Evolutionary conservation across 2,329 filamentous ascomycete genomes (phyloP).

Genomic region (Camillea tinctor): DNA sequence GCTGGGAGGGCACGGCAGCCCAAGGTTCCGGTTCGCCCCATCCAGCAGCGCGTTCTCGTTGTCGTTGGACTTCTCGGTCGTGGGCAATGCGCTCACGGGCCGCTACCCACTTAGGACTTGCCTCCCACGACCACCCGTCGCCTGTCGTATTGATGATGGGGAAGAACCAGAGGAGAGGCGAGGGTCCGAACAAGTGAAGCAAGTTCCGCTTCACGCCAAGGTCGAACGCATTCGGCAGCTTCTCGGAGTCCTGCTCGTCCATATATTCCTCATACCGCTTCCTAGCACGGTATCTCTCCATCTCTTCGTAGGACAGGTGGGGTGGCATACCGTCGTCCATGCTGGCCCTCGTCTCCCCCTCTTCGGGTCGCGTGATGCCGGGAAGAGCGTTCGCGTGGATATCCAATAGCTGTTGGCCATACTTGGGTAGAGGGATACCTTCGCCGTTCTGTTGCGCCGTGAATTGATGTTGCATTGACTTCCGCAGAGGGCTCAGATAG

Average conservation of each 20-base stretch:
- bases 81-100: constrained; percentile 62
- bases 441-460: constrained; percentile 53
- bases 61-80: constrained; percentile 59
- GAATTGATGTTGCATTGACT: constrained; percentile 65
- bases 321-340: constrained; percentile 33
- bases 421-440: constrained; percentile 52
- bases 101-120: constrained; percentile 74
- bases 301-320: constrained; percentile 53
- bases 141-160: constrained; percentile 84
- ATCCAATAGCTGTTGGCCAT: constrained; percentile 74
- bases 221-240: constrained; percentile 91
- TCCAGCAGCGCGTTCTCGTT: constrained; percentile 64
- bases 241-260: constrained; percentile 83
- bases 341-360: constrained; percentile 64
- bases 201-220: constrained; percentile 81
- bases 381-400: constrained; percentile 80
- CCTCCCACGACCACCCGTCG: constrained; percentile 93
- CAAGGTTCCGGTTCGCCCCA: constrained; percentile 53
- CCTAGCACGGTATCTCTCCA: constrained; percentile 54
- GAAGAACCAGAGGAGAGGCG: constrained; percentile 70
- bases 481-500: constrained; percentile 79
- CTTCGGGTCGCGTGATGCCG: constrained; percentile 76
- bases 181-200: constrained; percentile 75
- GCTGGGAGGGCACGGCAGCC: constrained; percentile 19
- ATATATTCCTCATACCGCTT: constrained; percentile 70